Evolutionary conservation across 2,329 filamentous ascomycete species (phyloP).

Genomic region (Lachnellula cervina): DNA sequence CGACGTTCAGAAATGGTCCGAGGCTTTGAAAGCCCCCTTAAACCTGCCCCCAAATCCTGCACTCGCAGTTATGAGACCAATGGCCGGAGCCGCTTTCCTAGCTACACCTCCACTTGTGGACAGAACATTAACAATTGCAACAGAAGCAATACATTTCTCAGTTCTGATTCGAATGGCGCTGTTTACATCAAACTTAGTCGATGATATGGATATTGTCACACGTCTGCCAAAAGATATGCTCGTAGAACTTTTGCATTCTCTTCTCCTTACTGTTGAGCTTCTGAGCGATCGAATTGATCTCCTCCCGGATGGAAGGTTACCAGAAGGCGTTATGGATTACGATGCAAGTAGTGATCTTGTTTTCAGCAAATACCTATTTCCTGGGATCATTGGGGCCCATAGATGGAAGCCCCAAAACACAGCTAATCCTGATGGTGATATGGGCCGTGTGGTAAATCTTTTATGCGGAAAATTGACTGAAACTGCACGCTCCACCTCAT

Average conservation of each 20-base stretch:
- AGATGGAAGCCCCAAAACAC: constrained; percentile 24
- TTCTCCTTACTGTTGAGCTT: constrained; percentile 47
- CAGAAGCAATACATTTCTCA: constrained; percentile 67
- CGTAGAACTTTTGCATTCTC: constrained; percentile 47
- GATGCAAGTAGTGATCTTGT: constrained; percentile 20
- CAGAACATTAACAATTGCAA: constrained; percentile 27
- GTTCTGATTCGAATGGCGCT: constrained; percentile 70
- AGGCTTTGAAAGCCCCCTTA: constrained; percentile 54
- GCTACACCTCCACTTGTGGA: constrained; percentile 35
- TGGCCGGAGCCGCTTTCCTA: constrained; percentile 68
- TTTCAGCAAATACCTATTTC: neutral
- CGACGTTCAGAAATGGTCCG: constrained; percentile 57
- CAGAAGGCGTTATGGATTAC: constrained; percentile 37
- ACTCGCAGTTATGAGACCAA: constrained; percentile 66
- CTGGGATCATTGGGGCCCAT: constrained; percentile 11
- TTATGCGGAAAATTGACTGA: constrained; percentile 25
- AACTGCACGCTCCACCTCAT: constrained; percentile 33
- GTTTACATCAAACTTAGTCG: constrained; percentile 60
- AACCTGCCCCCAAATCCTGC: constrained; percentile 51
- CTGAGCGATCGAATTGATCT: constrained; percentile 48
- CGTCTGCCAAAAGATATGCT: constrained; percentile 39
- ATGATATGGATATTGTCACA: constrained; percentile 35
- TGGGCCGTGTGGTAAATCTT: constrained; percentile 23
- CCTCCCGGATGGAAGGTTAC: constrained; percentile 42
- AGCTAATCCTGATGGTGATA: constrained; percentile 36